These are phyloP conservation scores for Lentinus brumalis DNA, from an alignment of 768 basidiomycete species.

Conservation along the genomic window DNA sequence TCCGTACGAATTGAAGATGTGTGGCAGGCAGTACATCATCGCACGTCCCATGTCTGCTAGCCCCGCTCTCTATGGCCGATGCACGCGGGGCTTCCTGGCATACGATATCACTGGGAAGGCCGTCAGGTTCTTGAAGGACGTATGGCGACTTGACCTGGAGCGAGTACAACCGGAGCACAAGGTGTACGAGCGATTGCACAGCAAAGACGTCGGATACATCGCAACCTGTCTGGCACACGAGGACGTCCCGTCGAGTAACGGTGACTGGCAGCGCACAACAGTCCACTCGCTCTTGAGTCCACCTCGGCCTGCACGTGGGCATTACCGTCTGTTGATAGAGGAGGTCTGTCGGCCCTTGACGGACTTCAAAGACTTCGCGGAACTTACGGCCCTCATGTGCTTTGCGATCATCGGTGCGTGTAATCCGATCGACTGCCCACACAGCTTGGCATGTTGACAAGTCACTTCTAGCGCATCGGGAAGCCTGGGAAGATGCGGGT, in stretches of 20 bases:
- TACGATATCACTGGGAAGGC: not conserved
- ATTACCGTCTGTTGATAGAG: conserved; percentile 4
- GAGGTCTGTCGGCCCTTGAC: conserved; percentile 1
- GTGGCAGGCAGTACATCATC: no score
- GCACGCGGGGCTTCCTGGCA: not conserved
- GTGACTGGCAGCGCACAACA: not conserved
- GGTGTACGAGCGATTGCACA: not conserved
- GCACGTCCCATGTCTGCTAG: not conserved
- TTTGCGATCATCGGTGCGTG: not conserved
- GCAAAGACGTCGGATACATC: not conserved
- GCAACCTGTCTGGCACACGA: not conserved
- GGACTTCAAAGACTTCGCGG: not conserved
- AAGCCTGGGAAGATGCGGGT: not conserved
- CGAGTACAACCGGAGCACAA: not conserved
- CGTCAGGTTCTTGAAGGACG: not conserved
- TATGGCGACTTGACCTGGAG: not conserved
- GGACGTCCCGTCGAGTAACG: not conserved
- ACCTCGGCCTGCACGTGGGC: not conserved
- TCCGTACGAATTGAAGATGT: no score
- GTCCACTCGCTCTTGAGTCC: not conserved
- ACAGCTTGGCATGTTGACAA: not conserved
- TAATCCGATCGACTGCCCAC: no score
- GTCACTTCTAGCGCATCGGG: not conserved
- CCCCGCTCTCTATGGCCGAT: not conserved
- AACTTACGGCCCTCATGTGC: no score